Conservation (phyloP, 1,139 yeast genomes). For the Candida neerlandica region DNA sequence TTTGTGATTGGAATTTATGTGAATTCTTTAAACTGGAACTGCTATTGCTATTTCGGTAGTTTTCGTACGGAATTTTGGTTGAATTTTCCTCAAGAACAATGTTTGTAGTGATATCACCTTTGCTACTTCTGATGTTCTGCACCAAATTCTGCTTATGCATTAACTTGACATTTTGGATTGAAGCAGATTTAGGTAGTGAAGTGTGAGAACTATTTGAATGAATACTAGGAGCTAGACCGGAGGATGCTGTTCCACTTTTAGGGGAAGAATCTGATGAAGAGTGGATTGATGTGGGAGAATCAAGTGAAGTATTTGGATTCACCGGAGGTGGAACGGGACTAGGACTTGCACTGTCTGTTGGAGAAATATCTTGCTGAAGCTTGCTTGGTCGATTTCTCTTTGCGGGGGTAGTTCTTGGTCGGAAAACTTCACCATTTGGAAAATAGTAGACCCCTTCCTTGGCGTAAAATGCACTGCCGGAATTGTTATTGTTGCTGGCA, state of each 20-base stretch:
- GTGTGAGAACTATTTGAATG: constrained; percentile 13
- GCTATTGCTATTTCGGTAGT: constrained; percentile 13
- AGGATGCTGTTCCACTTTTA: background rate
- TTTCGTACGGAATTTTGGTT: constrained; percentile 14
- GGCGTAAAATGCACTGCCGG: constrained; percentile 10
- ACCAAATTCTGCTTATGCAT: constrained; percentile 26
- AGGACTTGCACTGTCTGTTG: constrained; percentile 1
- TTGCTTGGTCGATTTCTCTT: constrained; percentile 43
- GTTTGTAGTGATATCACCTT: constrained; percentile 36
- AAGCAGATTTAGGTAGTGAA: constrained; percentile 20
- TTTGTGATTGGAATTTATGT: constrained; percentile 14
- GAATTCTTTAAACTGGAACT: constrained; percentile 12
- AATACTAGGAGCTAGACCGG: background rate
- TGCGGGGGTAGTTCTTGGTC: constrained; percentile 46
- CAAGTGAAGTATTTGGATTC: background rate
- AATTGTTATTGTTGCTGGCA: background rate
- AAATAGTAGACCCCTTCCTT: constrained; percentile 35
- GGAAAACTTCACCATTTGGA: constrained; percentile 59
- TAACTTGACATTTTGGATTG: constrained; percentile 26
- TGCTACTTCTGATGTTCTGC: constrained; percentile 30
- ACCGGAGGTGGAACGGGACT: constrained; percentile 4
- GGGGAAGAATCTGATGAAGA: constrained; percentile 2
- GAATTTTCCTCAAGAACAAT: constrained; percentile 22
- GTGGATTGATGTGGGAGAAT: background rate
- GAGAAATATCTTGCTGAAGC: constrained; percentile 10